These are phyloP conservation scores for Exophiala sp. DNA, from an alignment of 2,329 filamentous ascomycete species.

Conservation along the genomic window DNA sequence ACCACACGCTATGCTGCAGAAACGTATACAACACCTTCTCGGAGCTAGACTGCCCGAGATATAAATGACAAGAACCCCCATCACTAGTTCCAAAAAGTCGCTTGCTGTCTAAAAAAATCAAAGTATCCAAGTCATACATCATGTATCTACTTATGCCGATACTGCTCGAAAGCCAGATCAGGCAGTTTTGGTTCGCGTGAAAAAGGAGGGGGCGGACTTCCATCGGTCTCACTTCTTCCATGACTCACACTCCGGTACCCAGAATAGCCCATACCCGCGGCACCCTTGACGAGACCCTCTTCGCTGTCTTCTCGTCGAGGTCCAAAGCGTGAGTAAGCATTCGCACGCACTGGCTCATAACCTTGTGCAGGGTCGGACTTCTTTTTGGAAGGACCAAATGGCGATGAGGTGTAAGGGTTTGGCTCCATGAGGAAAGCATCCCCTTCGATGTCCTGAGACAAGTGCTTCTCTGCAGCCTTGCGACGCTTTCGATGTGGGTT, in stretches of 20 bases:
- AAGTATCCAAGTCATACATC: not conserved
- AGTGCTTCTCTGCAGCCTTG: slow-evolving; percentile 88
- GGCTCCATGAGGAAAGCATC: slow-evolving; percentile 63
- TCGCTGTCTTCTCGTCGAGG: slow-evolving; percentile 18
- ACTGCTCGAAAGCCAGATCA: slow-evolving; percentile 21
- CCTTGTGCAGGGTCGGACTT: slow-evolving; percentile 16
- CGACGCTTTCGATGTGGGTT: slow-evolving; percentile 87
- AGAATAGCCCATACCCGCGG: slow-evolving; percentile 14
- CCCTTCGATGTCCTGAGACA: slow-evolving; percentile 73
- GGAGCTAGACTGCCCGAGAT: no score
- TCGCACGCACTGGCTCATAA: slow-evolving; percentile 25
- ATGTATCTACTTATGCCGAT: slow-evolving; percentile 15
- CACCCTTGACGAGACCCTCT: slow-evolving; percentile 18
- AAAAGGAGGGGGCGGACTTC: slow-evolving; percentile 19
- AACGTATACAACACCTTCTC: no score
- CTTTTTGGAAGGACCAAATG: slow-evolving; percentile 11
- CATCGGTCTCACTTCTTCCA: slow-evolving; percentile 9
- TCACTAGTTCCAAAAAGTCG: not conserved
- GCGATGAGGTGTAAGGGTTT: slow-evolving; percentile 11
- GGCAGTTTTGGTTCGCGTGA: slow-evolving; percentile 22
- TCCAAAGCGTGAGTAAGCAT: slow-evolving; percentile 13
- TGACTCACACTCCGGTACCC: slow-evolving; percentile 24
- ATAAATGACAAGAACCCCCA: no score
- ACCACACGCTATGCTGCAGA: not conserved
- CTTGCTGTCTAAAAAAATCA: slow-evolving; percentile 1